Percentiles rank a stretch among this genome's conserved stretches.
These are phyloP conservation scores for Leptographium flavum DNA, from an alignment of 2,329 filamentous ascomycete genomes.

Conservation along the genomic window DNA sequence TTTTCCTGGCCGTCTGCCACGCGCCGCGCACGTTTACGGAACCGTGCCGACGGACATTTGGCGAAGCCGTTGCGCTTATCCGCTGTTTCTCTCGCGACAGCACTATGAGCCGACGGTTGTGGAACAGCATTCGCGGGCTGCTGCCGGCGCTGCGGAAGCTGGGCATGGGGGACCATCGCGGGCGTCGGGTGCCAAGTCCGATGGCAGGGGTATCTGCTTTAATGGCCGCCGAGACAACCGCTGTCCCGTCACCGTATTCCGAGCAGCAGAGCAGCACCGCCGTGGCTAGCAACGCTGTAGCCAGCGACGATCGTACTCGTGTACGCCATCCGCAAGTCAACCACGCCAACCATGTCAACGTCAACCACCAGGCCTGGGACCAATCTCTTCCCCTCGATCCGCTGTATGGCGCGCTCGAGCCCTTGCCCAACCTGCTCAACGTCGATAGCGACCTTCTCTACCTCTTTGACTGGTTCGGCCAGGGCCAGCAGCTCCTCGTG, in stretches of 20 bases:
- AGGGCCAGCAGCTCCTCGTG: neutral
- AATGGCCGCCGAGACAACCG: neutral
- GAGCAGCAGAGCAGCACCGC: neutral
- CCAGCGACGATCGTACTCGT: neutral
- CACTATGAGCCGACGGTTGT: conserved; percentile 19
- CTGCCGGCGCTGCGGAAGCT: neutral
- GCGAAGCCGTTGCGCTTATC: conserved; percentile 19
- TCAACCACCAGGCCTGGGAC: neutral
- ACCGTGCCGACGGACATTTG: conserved; percentile 18
- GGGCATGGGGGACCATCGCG: neutral
- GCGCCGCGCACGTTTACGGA: conserved; percentile 26
- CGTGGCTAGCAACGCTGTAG: neutral
- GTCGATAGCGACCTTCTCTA: conserved; percentile 21
- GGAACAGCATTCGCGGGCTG: conserved; percentile 19
- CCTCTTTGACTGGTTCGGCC: conserved; percentile 21
- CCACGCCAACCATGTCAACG: too few relatives aligned
- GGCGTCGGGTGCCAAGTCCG: too few relatives aligned
- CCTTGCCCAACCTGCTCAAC: neutral
- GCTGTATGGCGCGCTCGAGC: neutral
- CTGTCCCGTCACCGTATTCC: neutral
- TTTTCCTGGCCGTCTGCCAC: conserved; percentile 30
- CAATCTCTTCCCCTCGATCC: neutral
- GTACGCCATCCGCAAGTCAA: too few relatives aligned
- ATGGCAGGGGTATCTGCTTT: too few relatives aligned
- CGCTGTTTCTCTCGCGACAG: conserved; percentile 19